Base-by-base conservation (phyloP, 176 grass and related monocot genomes). In the Carex pumila region DNA sequence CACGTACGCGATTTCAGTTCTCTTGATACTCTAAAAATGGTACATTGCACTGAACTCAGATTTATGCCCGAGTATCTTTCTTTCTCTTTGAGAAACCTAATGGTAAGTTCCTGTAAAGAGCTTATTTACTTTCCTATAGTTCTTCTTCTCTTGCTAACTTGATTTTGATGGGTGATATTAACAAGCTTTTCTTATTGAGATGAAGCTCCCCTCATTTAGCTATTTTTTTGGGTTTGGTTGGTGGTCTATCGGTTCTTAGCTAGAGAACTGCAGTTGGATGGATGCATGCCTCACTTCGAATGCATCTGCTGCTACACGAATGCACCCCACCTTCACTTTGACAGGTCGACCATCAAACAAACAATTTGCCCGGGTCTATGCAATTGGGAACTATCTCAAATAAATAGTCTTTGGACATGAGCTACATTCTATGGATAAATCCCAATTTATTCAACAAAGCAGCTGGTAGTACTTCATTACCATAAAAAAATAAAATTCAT, bases 1-100 rank as follows among this genome's bases (percentile, higher is more conserved):
- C 70, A 65, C 52, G 72, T 59, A 65, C 52, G 72, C 25, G 25
- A 84, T 39, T 88, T 88, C 73, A 25, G 72, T 79, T 32, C 53
- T 56, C 82, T 88, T 17, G 36, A 29, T 31, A 39, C 55, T 4
- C 81, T 84, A 49, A 56, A 25, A 56, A 54, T 87, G 19, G 13
- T 7, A 13, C 32, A 13, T 9, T 83, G 80, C 43, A 36, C 4
- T 3, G 64, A 52, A 25, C 6, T 88, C 13, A 53, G 60, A 13
- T 55, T 53, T 31, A 2, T 88, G 36, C 81, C 86, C 3, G 7
- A 54, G 0, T 1, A 45, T 4, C 47, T 87, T 15, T 80, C 85
- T 47, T 73, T 45, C 29, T 87, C 63, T 71, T 32, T 87, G 30
- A 68, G 9, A 17, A 65, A 87, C 37, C 39, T 87, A 18, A 31